These are phyloP conservation scores for Colletotrichum sp. DNA, from an alignment of 2,329 filamentous ascomycete genomes.

Conservation along the genomic window DNA sequence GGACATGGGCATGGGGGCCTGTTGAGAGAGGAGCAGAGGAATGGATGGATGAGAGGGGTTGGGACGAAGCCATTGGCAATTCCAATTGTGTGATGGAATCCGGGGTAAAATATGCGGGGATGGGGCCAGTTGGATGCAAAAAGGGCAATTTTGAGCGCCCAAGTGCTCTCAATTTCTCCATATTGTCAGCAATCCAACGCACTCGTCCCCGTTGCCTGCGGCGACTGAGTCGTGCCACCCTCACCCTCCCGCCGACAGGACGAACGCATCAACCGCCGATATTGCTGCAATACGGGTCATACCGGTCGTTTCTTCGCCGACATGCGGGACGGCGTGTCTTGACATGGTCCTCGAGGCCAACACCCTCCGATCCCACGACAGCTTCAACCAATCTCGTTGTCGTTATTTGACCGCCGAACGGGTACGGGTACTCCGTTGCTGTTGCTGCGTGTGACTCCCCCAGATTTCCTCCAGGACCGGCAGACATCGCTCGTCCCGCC, in stretches of 20 bases:
- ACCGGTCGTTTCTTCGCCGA: not conserved
- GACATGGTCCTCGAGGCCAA: not conserved
- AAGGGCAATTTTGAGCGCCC: not conserved
- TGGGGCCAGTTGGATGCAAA: not conserved
- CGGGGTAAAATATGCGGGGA: slow-evolving; percentile 14
- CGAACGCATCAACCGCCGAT: slow-evolving; percentile 8
- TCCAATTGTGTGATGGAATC: slow-evolving; percentile 18
- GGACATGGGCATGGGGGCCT: not conserved
- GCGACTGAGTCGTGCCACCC: not conserved
- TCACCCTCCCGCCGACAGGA: not conserved
- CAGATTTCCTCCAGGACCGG: slow-evolving; percentile 12
- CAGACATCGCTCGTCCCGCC: slow-evolving; percentile 33
- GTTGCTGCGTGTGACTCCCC: not conserved
- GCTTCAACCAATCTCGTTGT: not conserved
- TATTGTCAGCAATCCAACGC: not conserved
- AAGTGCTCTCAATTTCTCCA: not conserved
- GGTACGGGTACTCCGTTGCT: not conserved
- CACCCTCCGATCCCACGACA: not conserved
- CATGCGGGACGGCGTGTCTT: not conserved
- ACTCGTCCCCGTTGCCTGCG: not conserved
- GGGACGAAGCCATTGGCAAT: slow-evolving; percentile 13
- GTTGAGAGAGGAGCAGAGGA: not conserved
- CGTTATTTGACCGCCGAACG: not conserved
- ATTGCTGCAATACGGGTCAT: not conserved
- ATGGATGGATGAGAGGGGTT: not conserved